Evolutionary conservation across 768 basidiomycete species (phyloP), one percentile per base, ranked within the genome.

Genomic region (Pleurotus eryngii): DNA sequence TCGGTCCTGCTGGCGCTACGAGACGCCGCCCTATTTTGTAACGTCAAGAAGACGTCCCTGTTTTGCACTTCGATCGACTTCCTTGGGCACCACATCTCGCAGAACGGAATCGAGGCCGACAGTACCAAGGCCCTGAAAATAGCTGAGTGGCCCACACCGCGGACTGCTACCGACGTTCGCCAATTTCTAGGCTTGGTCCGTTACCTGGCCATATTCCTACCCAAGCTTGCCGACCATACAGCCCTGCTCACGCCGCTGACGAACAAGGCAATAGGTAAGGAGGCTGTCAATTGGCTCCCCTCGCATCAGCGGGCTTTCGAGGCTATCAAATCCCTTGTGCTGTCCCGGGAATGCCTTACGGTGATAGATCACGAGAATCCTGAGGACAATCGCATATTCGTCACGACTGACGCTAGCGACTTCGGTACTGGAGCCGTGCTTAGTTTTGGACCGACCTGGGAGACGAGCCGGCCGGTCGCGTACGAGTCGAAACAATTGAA

Each of bases 391-490:
- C 49, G 59, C 6, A 70, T 72, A 42, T 72, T 68, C 37, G 61
- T 72, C 3, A 66, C 67, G 9, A 59, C 59, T 14, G 68, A 71
- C 46, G 69, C 70, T 0, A 63, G 59, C 30, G 63, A 70, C 37
- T 50, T 27, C 11, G 45, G 66, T 3, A 66, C 64, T 4, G 69
- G 70, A 15, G 68, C 66, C 0, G 53, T 66, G 2, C 61, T 72
- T 3, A 60, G 59, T 5, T 69, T 59, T 45, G 68, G 70, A 0
- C 47, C 37, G 1, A 68, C 64, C 1, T 65, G 65, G 59, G 70
- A 70, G 38, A 49, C 56, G 1, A 59, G 70, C 7, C 60, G 69
- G 7, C 74, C 72, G 1, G 69, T 68, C 57, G 51, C 65, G 56
- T 58, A 60, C 56, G 27, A 71, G 61, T 74, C 46, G 4, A 37